Conservation (phyloP, 345 rosid species). For the Fremontodendron californicum region DNA sequence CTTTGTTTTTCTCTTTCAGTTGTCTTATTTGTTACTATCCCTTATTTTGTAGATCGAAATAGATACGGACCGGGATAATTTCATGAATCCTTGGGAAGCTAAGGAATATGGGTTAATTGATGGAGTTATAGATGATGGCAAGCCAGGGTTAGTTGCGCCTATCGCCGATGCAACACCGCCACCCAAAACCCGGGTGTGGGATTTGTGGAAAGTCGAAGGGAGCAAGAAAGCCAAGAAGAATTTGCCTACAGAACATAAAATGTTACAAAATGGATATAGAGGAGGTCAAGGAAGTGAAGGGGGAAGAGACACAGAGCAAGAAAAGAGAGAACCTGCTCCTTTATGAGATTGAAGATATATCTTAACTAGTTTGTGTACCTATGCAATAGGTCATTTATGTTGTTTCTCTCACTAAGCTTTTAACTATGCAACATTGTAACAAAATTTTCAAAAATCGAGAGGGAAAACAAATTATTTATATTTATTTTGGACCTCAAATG, state of each 20-base stretch:
- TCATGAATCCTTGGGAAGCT: slow-evolving; percentile 91
- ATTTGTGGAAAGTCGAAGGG: slow-evolving; percentile 66
- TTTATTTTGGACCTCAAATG: too few species aligned
- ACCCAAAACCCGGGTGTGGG: slow-evolving; percentile 62
- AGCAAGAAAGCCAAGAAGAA: slow-evolving; percentile 51
- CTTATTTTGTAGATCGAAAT: slow-evolving; percentile 49
- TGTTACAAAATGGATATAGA: slow-evolving; percentile 23
- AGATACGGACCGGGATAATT: slow-evolving; percentile 76
- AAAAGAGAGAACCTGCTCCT: slow-evolving; percentile 20
- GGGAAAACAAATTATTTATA: too few species aligned
- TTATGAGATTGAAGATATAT: slow-evolving; percentile 22
- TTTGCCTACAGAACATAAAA: slow-evolving; percentile 49
- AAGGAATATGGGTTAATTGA: slow-evolving; percentile 85
- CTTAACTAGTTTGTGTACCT: too few species aligned
- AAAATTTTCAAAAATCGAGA: not conserved
- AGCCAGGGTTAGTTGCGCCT: slow-evolving; percentile 84
- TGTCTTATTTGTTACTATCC: not conserved
- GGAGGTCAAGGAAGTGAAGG: slow-evolving; percentile 31
- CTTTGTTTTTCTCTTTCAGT: not conserved
- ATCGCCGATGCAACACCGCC: slow-evolving; percentile 56
- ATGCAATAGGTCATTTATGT: not conserved
- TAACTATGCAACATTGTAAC: not conserved
- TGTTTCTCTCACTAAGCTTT: not conserved
- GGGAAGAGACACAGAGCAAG: slow-evolving; percentile 23
- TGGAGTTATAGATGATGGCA: slow-evolving; percentile 79